These are phyloP conservation scores for Ophiostoma pallidulum DNA, from an alignment of 2,329 filamentous ascomycete genomes.

Conservation along the genomic window DNA sequence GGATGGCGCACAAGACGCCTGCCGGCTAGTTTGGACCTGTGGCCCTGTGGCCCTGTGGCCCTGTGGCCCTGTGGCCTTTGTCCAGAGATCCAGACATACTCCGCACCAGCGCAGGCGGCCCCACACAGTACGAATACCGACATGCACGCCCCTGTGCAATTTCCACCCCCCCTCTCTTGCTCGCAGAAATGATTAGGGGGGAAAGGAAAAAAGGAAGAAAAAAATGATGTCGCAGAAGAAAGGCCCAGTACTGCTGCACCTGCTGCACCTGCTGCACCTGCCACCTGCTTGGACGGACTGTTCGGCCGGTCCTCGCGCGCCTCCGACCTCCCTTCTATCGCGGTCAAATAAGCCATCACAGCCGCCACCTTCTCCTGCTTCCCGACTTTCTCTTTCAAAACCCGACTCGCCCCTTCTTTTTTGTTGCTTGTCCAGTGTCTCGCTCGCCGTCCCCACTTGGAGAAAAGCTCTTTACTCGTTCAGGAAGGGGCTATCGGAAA, in stretches of 20 bases:
- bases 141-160: not conserved
- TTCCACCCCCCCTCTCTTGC: conserved; percentile 4
- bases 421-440: not conserved
- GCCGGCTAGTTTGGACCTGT: not conserved
- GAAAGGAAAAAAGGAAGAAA: conserved; percentile 11
- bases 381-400: not conserved
- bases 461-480: conserved; percentile 1
- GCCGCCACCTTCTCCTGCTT: conserved; percentile 24
- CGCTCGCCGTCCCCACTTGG: conserved; percentile 1
- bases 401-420: conserved; percentile 11
- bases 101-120: conserved; percentile 13
- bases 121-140: not conserved
- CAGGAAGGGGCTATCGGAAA: conserved; percentile 8
- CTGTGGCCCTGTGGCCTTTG: no score
- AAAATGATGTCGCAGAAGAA: not conserved
- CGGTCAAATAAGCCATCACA: conserved; percentile 30
- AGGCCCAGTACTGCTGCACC: not conserved
- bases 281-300: conserved; percentile 12
- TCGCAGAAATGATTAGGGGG: conserved; percentile 11
- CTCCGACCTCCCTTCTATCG: conserved; percentile 19
- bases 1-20: not conserved
- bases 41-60: no score
- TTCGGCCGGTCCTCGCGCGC: conserved; percentile 22
- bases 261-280: no score
- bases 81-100: conserved; percentile 13